Conservation (phyloP, 805 yeast species). For the Tetrapisispora nanseiensis region DNA sequence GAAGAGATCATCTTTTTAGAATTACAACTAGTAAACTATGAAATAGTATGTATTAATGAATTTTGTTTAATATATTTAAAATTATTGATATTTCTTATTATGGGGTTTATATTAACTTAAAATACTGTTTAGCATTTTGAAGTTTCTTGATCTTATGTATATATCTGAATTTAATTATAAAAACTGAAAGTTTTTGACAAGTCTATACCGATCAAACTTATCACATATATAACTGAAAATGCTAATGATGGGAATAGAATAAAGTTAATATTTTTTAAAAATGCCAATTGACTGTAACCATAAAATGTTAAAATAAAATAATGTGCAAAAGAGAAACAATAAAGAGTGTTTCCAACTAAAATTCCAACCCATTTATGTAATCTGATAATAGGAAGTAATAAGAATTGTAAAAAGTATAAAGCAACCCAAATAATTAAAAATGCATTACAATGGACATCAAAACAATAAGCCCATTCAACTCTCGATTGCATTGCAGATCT, state of each 20-base stretch:
- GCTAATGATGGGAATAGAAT: constrained; percentile 56
- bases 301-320: constrained; percentile 75
- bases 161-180: constrained; percentile 8
- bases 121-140: too few species aligned
- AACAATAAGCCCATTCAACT: constrained; percentile 87
- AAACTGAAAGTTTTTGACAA: constrained; percentile 45
- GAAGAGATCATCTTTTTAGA: too few species aligned
- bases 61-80: too few species aligned
- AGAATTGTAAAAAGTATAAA: constrained; percentile 63
- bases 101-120: too few species aligned
- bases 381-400: constrained; percentile 62
- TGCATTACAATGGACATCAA: constrained; percentile 90
- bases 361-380: constrained; percentile 57
- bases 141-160: not conserved
- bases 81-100: too few species aligned
- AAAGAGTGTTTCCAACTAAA: constrained; percentile 68
- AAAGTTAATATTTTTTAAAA: constrained; percentile 51
- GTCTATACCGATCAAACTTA: constrained; percentile 59
- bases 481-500: constrained; percentile 9
- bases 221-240: constrained; percentile 46
- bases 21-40: too few species aligned
- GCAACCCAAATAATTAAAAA: constrained; percentile 70
- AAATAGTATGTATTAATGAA: too few species aligned
- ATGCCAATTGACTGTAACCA: constrained; percentile 77
- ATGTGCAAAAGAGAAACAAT: constrained; percentile 62